Evolutionary conservation across 148 eudicot species (phyloP).

Genomic region (Rhododendron ferrugineum): DNA sequence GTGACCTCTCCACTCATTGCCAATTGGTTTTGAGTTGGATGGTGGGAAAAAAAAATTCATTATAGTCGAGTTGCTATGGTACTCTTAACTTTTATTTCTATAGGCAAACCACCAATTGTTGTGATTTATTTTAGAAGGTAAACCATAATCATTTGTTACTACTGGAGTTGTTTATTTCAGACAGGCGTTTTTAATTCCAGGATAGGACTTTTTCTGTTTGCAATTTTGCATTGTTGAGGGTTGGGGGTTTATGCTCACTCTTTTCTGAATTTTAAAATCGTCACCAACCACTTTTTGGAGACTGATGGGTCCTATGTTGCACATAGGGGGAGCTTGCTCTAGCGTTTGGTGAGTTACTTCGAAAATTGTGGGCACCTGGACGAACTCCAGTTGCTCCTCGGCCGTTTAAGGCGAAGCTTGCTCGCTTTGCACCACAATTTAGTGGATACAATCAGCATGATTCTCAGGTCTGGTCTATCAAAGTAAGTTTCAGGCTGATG

Average conservation of each 20-base stretch:
- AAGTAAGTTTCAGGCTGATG: constrained; percentile 10
- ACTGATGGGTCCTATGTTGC: not conserved
- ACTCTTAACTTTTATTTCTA: not conserved
- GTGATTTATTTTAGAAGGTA: not conserved
- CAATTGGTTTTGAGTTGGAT: not conserved
- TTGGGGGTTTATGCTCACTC: not conserved
- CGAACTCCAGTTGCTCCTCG: constrained; percentile 85
- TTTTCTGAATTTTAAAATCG: not conserved
- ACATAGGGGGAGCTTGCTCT: constrained; percentile 93
- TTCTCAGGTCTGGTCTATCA: constrained; percentile 61
- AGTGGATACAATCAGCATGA: constrained; percentile 95
- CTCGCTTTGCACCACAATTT: constrained; percentile 96
- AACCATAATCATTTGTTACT: not conserved
- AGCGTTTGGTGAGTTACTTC: constrained; percentile 91
- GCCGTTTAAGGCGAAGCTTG: constrained; percentile 79
- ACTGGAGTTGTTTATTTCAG: not conserved
- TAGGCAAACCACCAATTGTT: not conserved
- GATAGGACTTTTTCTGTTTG: not conserved
- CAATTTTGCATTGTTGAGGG: not conserved
- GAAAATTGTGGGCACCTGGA: constrained; percentile 93
- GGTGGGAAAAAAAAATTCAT: not conserved
- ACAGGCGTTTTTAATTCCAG: not conserved
- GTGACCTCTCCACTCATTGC: not conserved
- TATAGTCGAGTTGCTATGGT: not conserved
- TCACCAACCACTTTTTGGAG: not conserved